Conservation (phyloP, 2,329 filamentous ascomycete genomes). For the Neospermospora avenae region DNA sequence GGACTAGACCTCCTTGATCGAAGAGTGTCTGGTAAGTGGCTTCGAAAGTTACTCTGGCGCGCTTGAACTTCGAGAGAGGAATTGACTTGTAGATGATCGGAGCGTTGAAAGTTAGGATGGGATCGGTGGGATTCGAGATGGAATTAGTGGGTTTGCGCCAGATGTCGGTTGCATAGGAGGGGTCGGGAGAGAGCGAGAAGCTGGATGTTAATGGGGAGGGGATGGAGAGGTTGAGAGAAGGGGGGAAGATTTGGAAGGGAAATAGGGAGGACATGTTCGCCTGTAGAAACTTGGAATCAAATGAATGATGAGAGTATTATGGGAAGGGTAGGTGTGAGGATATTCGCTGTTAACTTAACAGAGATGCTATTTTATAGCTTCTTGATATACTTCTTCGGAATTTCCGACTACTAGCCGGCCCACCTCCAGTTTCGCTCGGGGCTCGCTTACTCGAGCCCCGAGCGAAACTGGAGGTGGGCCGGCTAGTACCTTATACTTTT, state of each 20-base stretch:
- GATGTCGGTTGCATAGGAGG: constrained; percentile 57
- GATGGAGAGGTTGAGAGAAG: background rate
- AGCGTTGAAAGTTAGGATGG: constrained; percentile 54
- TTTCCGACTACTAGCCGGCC: no score
- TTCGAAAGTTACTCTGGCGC: constrained; percentile 59
- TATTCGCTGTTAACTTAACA: no score
- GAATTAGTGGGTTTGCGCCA: constrained; percentile 73
- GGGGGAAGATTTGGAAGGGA: constrained; percentile 9
- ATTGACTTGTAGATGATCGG: constrained; percentile 28
- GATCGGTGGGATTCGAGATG: background rate
- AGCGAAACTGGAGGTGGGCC: no score
- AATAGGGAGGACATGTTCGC: background rate
- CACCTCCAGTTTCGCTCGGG: no score
- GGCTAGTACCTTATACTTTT: no score
- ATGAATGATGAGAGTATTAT: no score
- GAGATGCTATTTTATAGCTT: no score
- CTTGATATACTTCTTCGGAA: no score
- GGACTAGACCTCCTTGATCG: constrained; percentile 60
- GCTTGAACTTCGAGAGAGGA: constrained; percentile 56
- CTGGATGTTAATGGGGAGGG: constrained; percentile 7
- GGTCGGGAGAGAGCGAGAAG: constrained; percentile 8
- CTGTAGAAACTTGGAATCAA: no score
- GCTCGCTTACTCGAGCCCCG: no score
- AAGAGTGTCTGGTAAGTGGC: constrained; percentile 58
- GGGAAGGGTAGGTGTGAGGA: no score